Percentiles rank a stretch among this genome's conserved stretches.
Conservation (phyloP, 257 asterid genomes). For the Solanum etuberosum region DNA sequence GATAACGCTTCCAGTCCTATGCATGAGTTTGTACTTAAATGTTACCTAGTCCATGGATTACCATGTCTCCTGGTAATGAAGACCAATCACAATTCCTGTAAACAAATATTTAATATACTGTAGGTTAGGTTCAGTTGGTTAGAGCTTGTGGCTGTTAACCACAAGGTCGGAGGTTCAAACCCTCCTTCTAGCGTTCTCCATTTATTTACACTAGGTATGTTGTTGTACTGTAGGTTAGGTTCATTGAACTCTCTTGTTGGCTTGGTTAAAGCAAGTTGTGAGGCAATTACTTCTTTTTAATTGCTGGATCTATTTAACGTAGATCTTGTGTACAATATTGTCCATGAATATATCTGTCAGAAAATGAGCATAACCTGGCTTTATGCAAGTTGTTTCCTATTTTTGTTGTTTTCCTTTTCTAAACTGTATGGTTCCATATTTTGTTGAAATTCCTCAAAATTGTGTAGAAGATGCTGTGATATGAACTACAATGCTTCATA, state of each 20-base stretch:
- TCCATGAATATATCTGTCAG: neutral
- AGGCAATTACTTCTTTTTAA: neutral
- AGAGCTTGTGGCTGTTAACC: constrained; percentile 93
- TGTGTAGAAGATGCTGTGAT: neutral
- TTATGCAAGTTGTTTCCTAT: neutral
- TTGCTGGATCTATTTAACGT: neutral
- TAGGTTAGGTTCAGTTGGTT: neutral
- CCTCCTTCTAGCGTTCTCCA: constrained; percentile 40
- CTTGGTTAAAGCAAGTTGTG: constrained; percentile 29
- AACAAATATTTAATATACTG: neutral
- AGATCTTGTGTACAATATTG: neutral
- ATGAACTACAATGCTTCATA: neutral
- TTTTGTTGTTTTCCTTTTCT: neutral
- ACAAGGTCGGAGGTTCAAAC: constrained; percentile 96
- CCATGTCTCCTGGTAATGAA: neutral
- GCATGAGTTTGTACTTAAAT: neutral
- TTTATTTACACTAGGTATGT: neutral
- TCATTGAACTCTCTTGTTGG: neutral
- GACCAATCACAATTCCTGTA: neutral
- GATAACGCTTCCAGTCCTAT: neutral
- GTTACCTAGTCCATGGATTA: neutral
- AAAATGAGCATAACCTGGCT: neutral
- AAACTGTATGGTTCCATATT: neutral
- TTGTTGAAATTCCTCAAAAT: neutral
- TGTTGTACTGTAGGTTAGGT: neutral